Evolutionary conservation across 2,329 filamentous ascomycete genomes (phyloP), one percentile per base, ranked within the genome.

Genomic region (Penicillium sp.): DNA sequence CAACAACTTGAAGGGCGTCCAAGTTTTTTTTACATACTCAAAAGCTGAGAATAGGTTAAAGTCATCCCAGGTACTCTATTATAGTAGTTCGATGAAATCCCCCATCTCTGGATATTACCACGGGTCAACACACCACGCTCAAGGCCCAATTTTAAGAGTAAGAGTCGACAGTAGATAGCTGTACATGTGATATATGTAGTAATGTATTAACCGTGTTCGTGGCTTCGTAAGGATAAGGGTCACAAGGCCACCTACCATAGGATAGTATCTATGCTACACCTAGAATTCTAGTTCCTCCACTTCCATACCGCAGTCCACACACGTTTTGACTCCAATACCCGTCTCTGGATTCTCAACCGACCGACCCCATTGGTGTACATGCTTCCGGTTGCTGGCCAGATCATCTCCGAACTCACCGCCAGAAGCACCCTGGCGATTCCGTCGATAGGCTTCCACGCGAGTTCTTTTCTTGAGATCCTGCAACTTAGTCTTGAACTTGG

Each of bases 401-500:
- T 83, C 82, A 71, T 96, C 91, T 0, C 93, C 92, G 77, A 97
- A 96, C 54, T 76, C 74, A 0, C 77, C 79, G 7, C 78, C 80
- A 5, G 69, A 62, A 6, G 66, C 66, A 1, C 75, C 77, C 51
- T 83, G 83, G 51, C 85, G 82, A 64, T 87, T 87, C 46, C 92
- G 79, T 51, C 92, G 85, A 65, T 93, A 96, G 0, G 92, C 91
- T 64, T 97, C 94, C 0, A 95, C 92, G 42, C 92, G 81, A 11
- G 94, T 99, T 71, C 92, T 87, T 75, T 93, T 92, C 81, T 97
- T 99, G 59, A 99, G 71, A 49, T 97, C 92, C 5, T 89, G 81
- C 29, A 99, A 79, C 77, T 96, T 96, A 54, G 86, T 87, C 69
- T 90, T 91, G 75, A 97, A 97, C 73, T 96, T 96, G 66, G 87